phyloP scores from a whole-genome alignment of 805 yeast genomes.

The Maudiozyma barnettii region DNA sequence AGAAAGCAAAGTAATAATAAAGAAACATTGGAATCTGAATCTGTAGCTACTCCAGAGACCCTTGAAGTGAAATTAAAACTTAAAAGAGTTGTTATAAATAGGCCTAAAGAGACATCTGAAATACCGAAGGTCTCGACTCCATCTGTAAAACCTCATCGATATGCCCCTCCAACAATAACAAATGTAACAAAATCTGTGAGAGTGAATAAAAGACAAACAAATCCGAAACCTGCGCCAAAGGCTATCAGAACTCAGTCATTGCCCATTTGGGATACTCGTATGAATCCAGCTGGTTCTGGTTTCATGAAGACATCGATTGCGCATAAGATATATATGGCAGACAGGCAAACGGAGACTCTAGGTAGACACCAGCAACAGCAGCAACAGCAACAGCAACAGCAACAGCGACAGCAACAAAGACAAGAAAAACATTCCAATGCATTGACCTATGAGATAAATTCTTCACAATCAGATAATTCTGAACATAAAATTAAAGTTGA shows the following conservation, averaged over 20 bases:
- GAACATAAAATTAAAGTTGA: slow-evolving; percentile 19
- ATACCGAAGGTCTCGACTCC: not conserved
- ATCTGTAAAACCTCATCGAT: not conserved
- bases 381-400: not conserved
- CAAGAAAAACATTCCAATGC: not conserved
- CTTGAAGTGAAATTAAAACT: slow-evolving; percentile 28
- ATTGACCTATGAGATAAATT: slow-evolving; percentile 15
- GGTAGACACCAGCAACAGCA: slow-evolving; percentile 3
- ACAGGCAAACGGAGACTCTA: slow-evolving; percentile 20
- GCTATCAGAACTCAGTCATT: slow-evolving; percentile 38
- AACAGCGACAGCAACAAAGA: not conserved
- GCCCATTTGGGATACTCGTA: slow-evolving; percentile 29
- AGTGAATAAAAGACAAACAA: slow-evolving; percentile 26
- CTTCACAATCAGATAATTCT: slow-evolving; percentile 22
- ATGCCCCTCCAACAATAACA: not conserved
- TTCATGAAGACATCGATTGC: slow-evolving; percentile 26
- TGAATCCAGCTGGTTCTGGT: slow-evolving; percentile 9
- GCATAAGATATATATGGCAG: slow-evolving; percentile 28
- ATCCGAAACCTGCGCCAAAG: slow-evolving; percentile 38
- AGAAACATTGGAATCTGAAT: not conserved
- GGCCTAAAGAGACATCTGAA: not conserved
- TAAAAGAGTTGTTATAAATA: slow-evolving; percentile 17
- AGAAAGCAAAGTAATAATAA: slow-evolving; percentile 4
- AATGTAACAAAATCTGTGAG: not conserved
- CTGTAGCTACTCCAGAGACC: slow-evolving; percentile 15